A percentile compares a stretch with the other conserved stretches of the same genome.
Evolutionary conservation across 2,329 filamentous ascomycete species (phyloP).

Genomic region (Byssoonygena ceratinophila): DNA sequence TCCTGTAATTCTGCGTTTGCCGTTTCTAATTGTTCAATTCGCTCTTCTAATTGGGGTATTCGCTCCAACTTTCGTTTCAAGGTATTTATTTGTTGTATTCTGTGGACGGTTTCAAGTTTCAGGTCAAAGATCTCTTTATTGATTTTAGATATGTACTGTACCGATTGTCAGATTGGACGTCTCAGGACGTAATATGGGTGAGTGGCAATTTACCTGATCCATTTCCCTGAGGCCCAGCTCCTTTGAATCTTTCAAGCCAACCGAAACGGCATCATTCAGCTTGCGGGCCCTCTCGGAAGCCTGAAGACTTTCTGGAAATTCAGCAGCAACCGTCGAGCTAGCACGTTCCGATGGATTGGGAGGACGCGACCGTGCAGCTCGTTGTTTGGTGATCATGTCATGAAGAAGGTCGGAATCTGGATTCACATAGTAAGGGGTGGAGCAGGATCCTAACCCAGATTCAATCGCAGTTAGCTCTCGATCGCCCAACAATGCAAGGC

Average conservation of each 20-base stretch:
- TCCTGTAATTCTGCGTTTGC: conserved; percentile 31
- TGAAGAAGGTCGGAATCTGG: conserved; percentile 33
- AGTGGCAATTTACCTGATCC: conserved; percentile 27
- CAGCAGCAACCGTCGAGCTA: conserved; percentile 14
- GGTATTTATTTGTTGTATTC: conserved; percentile 28
- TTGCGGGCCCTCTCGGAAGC: conserved; percentile 30
- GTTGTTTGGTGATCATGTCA: conserved; percentile 34
- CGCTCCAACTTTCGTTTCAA: conserved; percentile 32
- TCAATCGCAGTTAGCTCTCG: neutral
- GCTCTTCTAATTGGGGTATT: conserved; percentile 31
- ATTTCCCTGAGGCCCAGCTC: conserved; percentile 37
- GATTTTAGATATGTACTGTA: conserved; percentile 35
- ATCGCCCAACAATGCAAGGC: neutral
- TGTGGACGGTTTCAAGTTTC: conserved; percentile 35
- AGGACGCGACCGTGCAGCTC: conserved; percentile 27
- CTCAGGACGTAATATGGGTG: neutral
- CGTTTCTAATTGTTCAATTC: conserved; percentile 29
- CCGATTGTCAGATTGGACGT: neutral
- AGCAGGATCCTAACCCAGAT: conserved; percentile 4
- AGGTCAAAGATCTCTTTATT: conserved; percentile 37
- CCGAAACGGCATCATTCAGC: conserved; percentile 23
- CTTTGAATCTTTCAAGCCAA: conserved; percentile 27
- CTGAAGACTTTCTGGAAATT: conserved; percentile 26
- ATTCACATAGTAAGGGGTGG: conserved; percentile 26
- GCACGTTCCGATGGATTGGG: conserved; percentile 20